Conservation (phyloP, 306 rosid genomes). For the Acacia melanoxylon region DNA sequence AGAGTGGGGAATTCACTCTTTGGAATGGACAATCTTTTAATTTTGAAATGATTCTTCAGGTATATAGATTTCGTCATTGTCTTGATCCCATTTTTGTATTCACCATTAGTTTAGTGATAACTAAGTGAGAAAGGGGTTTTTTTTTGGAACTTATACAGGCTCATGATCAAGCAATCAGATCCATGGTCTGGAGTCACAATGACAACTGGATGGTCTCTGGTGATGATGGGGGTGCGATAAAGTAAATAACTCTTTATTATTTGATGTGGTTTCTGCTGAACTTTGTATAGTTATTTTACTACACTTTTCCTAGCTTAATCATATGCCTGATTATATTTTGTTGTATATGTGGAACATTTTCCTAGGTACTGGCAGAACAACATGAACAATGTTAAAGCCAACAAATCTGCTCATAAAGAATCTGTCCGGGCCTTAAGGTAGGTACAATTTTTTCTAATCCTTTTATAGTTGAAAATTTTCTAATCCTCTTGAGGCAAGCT, state of each 20-base stretch:
- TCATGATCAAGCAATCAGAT: slow-evolving; percentile 97
- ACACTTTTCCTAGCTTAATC: slow-evolving; percentile 17
- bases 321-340: slow-evolving; percentile 11
- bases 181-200: slow-evolving; percentile 99
- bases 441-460: not conserved
- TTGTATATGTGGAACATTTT: slow-evolving; percentile 28
- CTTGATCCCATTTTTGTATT: slow-evolving; percentile 10
- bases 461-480: slow-evolving; percentile 3
- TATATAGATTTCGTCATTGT: slow-evolving; percentile 32
- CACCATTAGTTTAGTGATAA: slow-evolving; percentile 6
- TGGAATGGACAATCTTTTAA: slow-evolving; percentile 99
- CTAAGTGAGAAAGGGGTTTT: slow-evolving; percentile 19
- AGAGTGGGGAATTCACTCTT: slow-evolving; percentile 97
- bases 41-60: slow-evolving; percentile 99
- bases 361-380: slow-evolving; percentile 97
- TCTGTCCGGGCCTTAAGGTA: slow-evolving; percentile 97
- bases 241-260: slow-evolving; percentile 52
- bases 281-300: slow-evolving; percentile 10
- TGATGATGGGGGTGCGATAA: slow-evolving; percentile 97
- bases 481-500: slow-evolving; percentile 30
- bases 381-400: slow-evolving; percentile 98
- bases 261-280: slow-evolving; percentile 19
- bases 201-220: slow-evolving; percentile 99
- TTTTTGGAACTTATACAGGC: slow-evolving; percentile 59
- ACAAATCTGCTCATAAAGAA: slow-evolving; percentile 98